Base-by-base conservation (phyloP, 2,329 filamentous ascomycete species). In the Neofusicoccum kwambonambiense region DNA sequence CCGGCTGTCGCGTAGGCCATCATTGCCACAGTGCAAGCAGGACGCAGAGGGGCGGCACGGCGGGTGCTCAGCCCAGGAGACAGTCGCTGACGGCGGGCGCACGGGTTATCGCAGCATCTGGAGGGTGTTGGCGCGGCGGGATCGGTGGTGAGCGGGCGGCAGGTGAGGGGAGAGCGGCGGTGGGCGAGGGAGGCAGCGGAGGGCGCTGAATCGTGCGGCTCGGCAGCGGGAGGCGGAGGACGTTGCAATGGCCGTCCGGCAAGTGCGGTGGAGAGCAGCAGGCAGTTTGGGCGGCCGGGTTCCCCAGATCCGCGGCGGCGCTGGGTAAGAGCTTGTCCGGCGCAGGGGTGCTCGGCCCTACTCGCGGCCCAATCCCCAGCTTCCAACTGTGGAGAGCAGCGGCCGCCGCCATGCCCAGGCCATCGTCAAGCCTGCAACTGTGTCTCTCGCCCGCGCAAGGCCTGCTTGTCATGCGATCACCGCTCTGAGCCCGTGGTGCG, bases 1-100 rank as follows among this genome's bases (percentile, higher is more conserved):
- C 72, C 73, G 9, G 72, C 69, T 35, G 68, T 68, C 49, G 67
- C 70, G 44, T 71, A 70, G n/a, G 71, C 71, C 73, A 75, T 75
- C 51, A 64, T 64, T 39, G 44, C 19, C 37, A 11, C 17, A 2
- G 52, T 22, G 13, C 31, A 31, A 31, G 27, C 27, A 31, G 27
- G 49, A 19, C 1, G 6, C 17, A n/a, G 12, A 13, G 17, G 27
- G 7, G 27, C 17, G 35, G 49, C 49, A 34, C 27, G 34, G 27
- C 3, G 11, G 35, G 44, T 35, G 11, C 22, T 27, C 22, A 31
- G 15, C 39, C 39, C 11, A 17, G 19, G 37, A 22, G 37, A 42
- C 17, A 41, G 52, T 42, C 17, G n/a, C 41, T 39, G 39, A 17
- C 52, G 52, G 27, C 54, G n/a, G 9, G 12, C 17, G 39, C 22